Evolutionary conservation across 164 flowering plant genomes (phyloP), one percentile per base, ranked within the genome.

Genomic region (Echeveria elegans): DNA sequence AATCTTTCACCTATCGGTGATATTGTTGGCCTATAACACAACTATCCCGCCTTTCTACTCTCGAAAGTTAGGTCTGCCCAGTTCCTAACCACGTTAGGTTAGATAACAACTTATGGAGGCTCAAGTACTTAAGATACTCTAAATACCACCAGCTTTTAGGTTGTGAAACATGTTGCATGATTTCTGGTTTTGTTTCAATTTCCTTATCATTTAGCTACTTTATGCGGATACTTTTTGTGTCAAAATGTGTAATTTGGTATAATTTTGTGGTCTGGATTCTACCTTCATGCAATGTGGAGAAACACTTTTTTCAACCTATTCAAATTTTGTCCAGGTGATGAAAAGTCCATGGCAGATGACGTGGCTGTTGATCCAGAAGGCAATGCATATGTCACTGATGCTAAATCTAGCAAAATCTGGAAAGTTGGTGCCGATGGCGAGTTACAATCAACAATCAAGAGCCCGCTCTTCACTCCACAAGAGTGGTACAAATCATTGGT

Each of bases 351-450:
- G 1, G 96, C 92, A 15, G 95, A 94, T 43, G 98, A 90, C 74
- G 95, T 94, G 8, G 89, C 97, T 0, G 88, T 90, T 0, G 97
- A 94, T 67, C 80, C 71, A 59, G 87, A 85, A 16, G 98, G 98
- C 31, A 89, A 82, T 69, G 88, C 96, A 0, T 94, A 90, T 45
- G 77, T 94, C 0, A 94, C 98, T 0, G 98, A 94, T 66, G 78
- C 77, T 4, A 85, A 72, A 70, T 74, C 34, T n/a, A 83, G 70
- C 66, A 84, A 85, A 73, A 79, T 94, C 28, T 94, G 98, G 98
- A 89, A 88, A 70, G 95, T 90, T 3, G 87, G 86, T 0, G 77
- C 48, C 16, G 64, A 78, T 14, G 98, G 98, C 0, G 74, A 83
- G 68, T 28, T 85, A 50, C 37, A 75, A 8, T 74, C 81, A 12